phyloP scores from a whole-genome alignment of 2,329 filamentous ascomycete genomes.

The Ophiosphaerella herpotricha region DNA sequence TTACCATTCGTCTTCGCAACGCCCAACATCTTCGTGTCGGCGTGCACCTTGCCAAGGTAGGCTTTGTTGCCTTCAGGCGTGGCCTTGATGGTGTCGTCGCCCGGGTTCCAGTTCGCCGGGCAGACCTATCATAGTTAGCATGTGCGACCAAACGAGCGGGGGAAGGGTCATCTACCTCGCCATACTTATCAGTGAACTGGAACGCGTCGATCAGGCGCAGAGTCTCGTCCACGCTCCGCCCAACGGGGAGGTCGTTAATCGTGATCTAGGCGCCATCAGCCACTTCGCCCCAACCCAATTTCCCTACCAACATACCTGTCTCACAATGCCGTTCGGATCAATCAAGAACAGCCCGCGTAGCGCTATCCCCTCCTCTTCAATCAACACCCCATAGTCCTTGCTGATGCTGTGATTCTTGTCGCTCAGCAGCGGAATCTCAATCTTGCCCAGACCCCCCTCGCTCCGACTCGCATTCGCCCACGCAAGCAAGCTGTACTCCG shows the following conservation, averaged over 20 bases:
- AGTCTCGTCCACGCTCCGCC: constrained; percentile 67
- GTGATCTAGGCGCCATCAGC: constrained; percentile 55
- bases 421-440: constrained; percentile 65
- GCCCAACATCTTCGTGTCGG: constrained; percentile 43
- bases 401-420: constrained; percentile 66
- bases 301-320: constrained; percentile 47
- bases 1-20: constrained; percentile 37
- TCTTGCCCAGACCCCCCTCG: constrained; percentile 65
- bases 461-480: constrained; percentile 64
- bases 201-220: constrained; percentile 61
- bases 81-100: constrained; percentile 48
- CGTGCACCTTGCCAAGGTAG: constrained; percentile 42
- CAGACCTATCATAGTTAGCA: constrained; percentile 34
- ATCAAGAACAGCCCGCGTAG: constrained; percentile 69
- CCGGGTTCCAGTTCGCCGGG: constrained; percentile 50
- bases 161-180: constrained; percentile 34
- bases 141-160: not conserved
- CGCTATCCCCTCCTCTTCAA: constrained; percentile 67
- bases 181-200: constrained; percentile 51
- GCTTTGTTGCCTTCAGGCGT: constrained; percentile 47
- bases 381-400: constrained; percentile 65
- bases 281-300: too few relatives aligned
- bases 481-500: constrained; percentile 61
- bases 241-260: constrained; percentile 68
- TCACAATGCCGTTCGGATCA: constrained; percentile 64